Base-by-base conservation (phyloP, 2,329 filamentous ascomycete species). In the Phaeosphaeriaceae sp. region DNA sequence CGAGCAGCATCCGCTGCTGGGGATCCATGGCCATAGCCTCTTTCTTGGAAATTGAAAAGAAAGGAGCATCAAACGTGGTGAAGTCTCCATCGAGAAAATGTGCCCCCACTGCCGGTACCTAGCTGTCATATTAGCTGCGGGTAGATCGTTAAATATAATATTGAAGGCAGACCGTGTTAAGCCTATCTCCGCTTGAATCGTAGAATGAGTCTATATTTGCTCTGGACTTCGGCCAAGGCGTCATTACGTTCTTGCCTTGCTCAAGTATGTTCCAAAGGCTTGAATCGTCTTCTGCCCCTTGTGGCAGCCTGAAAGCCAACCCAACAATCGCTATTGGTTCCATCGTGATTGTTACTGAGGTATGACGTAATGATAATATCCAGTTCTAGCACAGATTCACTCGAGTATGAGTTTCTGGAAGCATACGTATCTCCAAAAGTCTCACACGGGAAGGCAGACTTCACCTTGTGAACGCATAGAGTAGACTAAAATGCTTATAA, bases 1-100 rank as follows among this genome's bases (percentile, higher is more conserved):
- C 64, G 5, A 68, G 37, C 4, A 64, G 42, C 4, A 42, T 20
- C 2, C 61, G 46, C 6, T 61, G 57, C 23, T 59, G 48, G 4
- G 64, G 63, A 30, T 68, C 40, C 40, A 42, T 42, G 9, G 40
- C 6, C 11, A 28, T 6, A 12, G 40, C 40, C 13, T 42, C 40
- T 23, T 34, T 42, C 11, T n/a, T 2, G 3, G 40, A 15, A 5
- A 42, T 42, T 2, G 28, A 33, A 13, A 43, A 43, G 18, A 43
- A 43, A 6, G 41, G 30, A 6, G 30, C 41, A 28, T 43, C 41
- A 16, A 43, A 62, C 23, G 60, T 50, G 11, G 35, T 18, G 9
- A 46, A 23, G 33, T 62, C 53, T 29, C 44, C 40, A 13, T 42
- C n/a, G 9, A 60, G 15, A 26, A 60, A 60, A 28, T 62, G 50